Conservation (phyloP, 306 rosid species). For the Cucumis hystrix region DNA sequence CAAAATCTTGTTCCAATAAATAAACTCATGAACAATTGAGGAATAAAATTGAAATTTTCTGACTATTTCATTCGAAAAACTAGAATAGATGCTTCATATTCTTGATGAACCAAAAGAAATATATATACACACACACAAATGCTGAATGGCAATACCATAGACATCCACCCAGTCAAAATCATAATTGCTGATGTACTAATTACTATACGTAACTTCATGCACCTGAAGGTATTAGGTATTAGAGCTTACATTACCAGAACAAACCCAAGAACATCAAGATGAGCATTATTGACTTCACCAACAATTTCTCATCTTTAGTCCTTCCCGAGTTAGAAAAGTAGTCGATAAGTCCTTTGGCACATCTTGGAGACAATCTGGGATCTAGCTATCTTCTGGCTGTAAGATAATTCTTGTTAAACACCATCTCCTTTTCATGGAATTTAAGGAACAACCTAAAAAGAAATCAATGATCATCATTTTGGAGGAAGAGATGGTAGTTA, state of each 20-base stretch:
- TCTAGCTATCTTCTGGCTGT: conserved; percentile 14
- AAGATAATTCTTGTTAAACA: conserved; percentile 11
- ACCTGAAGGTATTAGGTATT: neutral
- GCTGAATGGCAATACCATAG: neutral
- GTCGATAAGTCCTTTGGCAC: neutral
- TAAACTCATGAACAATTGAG: neutral
- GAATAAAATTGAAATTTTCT: neutral
- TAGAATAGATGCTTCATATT: neutral
- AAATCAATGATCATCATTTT: neutral
- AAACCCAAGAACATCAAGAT: neutral
- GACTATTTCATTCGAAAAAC: neutral
- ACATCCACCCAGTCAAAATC: neutral
- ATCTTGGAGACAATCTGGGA: neutral
- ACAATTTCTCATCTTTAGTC: neutral
- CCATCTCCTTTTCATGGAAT: conserved; percentile 14
- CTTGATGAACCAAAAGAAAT: neutral
- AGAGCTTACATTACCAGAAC: neutral
- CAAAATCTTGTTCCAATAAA: neutral
- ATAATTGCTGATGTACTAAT: neutral
- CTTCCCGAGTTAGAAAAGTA: neutral
- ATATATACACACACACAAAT: neutral
- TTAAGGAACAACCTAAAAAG: conserved; percentile 31
- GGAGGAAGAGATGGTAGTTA: neutral
- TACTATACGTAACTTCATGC: neutral
- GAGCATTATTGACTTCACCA: neutral